Conservation (phyloP, 805 yeast species). For the Saturnispora serradocipensis region DNA sequence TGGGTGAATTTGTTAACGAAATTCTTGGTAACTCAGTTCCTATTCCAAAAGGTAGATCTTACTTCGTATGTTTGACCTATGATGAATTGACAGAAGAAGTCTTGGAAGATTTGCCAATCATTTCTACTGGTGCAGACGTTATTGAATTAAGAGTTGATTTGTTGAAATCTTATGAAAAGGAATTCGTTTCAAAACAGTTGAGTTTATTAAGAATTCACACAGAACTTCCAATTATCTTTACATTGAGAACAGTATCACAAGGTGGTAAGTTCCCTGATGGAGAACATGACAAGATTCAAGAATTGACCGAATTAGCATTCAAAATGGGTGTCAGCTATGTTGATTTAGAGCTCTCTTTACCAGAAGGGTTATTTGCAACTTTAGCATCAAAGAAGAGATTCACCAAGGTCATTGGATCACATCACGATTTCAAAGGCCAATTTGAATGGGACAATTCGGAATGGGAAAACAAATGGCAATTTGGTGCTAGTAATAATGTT, state of each 20-base stretch:
- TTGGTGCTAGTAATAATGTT: constrained; percentile 54
- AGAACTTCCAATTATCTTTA: constrained; percentile 68
- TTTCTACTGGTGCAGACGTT: constrained; percentile 66
- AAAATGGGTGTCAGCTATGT: constrained; percentile 73
- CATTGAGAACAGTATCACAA: constrained; percentile 67
- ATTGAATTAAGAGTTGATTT: constrained; percentile 78
- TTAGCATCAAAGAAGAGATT: constrained; percentile 44
- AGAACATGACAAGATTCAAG: constrained; percentile 37
- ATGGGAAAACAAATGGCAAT: constrained; percentile 66
- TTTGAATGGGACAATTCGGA: constrained; percentile 58
- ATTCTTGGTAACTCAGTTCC: constrained; percentile 47
- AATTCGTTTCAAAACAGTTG: constrained; percentile 65
- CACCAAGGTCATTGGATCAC: constrained; percentile 74
- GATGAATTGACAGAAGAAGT: constrained; percentile 45
- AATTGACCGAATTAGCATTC: constrained; percentile 52
- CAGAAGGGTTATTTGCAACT: constrained; percentile 43
- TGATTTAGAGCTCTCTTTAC: constrained; percentile 69
- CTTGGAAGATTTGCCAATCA: constrained; percentile 33
- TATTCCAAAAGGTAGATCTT: constrained; percentile 44
- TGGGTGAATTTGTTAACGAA: constrained; percentile 46
- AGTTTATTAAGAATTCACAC: constrained; percentile 58
- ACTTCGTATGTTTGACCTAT: constrained; percentile 64
- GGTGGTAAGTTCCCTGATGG: constrained; percentile 75
- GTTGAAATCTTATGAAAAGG: constrained; percentile 39
- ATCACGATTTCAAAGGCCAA: constrained; percentile 61